Evolutionary conservation across 306 rosid genomes (phyloP).

Genomic region (Cicer cuneatum): DNA sequence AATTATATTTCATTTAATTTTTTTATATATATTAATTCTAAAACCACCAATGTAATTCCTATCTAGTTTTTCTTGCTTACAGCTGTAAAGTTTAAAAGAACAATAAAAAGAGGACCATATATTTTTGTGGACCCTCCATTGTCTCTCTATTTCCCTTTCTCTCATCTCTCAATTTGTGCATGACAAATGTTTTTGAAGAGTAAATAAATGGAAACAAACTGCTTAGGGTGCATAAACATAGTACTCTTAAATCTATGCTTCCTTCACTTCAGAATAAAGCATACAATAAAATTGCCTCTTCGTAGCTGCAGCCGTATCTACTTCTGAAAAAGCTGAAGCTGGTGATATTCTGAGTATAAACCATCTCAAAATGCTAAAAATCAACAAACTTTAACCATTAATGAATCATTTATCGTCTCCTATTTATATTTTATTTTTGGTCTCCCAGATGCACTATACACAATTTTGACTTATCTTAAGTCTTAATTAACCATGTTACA

Average conservation of each 20-base stretch:
- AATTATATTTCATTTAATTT: too few relatives aligned
- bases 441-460: too few relatives aligned
- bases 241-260: conserved; percentile 36
- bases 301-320: conserved; percentile 41
- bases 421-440: too few relatives aligned
- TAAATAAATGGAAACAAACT: conserved; percentile 44
- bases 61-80: conserved; percentile 51
- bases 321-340: conserved; percentile 30
- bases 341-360: conserved; percentile 46
- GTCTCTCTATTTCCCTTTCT: conserved; percentile 33
- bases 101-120: conserved; percentile 68
- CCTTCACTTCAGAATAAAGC: conserved; percentile 41
- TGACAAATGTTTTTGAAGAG: conserved; percentile 27
- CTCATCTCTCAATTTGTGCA: conserved; percentile 28
- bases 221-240: conserved; percentile 39
- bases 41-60: conserved; percentile 44
- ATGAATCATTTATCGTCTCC: conserved; percentile 37
- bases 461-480: too few relatives aligned
- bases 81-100: conserved; percentile 82
- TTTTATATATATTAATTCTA: conserved; percentile 47
- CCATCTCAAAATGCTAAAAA: conserved; percentile 37
- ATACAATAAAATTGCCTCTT: conserved; percentile 32
- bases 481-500: too few relatives aligned
- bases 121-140: conserved; percentile 51
- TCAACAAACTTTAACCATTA: conserved; percentile 30